Evolutionary conservation across 164 flowering plant genomes (phyloP), one percentile per base, ranked within the genome.

Genomic region (Sedum album): DNA sequence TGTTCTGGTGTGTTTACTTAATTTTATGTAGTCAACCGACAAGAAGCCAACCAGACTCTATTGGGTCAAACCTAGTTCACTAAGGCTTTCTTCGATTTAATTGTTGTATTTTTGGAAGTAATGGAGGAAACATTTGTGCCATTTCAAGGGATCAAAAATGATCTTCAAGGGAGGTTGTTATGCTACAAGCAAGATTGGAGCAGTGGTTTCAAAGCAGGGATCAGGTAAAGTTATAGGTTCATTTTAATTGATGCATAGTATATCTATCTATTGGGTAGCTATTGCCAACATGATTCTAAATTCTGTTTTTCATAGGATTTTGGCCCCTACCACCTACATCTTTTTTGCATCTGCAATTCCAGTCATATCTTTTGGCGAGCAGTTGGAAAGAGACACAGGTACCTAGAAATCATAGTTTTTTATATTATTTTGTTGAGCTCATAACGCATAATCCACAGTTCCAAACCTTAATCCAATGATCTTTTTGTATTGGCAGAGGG

Each of bases 141-240:
- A 13, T 83, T 95, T n/a, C 84, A 82, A 0, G 99, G 97, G 66
- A 95, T 95, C 69, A 92, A 84, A 82, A 90, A 92, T 84, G 99
- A 95, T 41, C 75, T 94, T 30, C 67, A 66, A 65, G 96, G 87
- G 71, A 86, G 99, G 74, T 70, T 94, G 74, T 75, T 75, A 83
- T 95, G 99, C 66, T 95, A 95, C 82, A 92, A 88, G 85, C 97
- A 95, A 79, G 99, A 95, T 55, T 95, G 99, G 99, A 86, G 81
- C 65, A 81, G 99, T 72, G 99, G 97, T n/a, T 74, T 95, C 67
- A 80, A 65, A 69, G 97, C 99, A 48, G 97, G 97, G 28, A 72
- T 84, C 86, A 86, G 99, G 99, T 92, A 72, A 73, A 62, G 31
- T 66, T 28, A n/a, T 42, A 6, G 41, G 28, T 49, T 71, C 17